Conservation (phyloP, 2,329 filamentous ascomycete genomes). For the Penicillium sp. region DNA sequence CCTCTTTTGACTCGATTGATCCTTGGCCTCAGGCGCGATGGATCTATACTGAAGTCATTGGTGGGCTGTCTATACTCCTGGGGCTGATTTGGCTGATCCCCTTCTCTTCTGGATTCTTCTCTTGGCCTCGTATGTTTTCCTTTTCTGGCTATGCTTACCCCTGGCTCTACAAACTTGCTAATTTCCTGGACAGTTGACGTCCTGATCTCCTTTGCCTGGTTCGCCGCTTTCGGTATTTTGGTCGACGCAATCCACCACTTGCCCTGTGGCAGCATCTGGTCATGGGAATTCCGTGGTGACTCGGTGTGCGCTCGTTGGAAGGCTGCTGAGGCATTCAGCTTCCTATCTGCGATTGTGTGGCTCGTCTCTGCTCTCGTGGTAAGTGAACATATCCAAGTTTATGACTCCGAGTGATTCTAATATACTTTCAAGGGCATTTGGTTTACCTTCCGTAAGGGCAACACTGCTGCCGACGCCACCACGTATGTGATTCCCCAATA, state of each 20-base stretch:
- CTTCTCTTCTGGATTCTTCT: constrained; percentile 64
- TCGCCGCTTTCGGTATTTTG: constrained; percentile 65
- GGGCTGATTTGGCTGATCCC: constrained; percentile 71
- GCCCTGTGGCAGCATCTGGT: constrained; percentile 58
- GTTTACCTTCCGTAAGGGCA: constrained; percentile 35
- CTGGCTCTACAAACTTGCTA: background rate
- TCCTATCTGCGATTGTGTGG: constrained; percentile 71
- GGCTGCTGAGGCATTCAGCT: constrained; percentile 68
- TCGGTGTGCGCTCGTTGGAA: constrained; percentile 67
- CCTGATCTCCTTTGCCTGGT: constrained; percentile 68
- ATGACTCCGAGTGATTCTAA: constrained; percentile 8
- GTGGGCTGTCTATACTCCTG: constrained; percentile 67
- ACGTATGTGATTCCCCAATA: constrained; percentile 21
- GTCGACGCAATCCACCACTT: constrained; percentile 56
- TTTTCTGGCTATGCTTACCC: background rate
- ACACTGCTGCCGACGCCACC: constrained; percentile 12
- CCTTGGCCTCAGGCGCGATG: constrained; percentile 62
- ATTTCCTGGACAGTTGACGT: constrained; percentile 55
- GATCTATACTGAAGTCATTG: constrained; percentile 73
- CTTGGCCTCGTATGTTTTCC: constrained; percentile 60
- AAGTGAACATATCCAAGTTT: constrained; percentile 12
- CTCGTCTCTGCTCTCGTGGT: constrained; percentile 62
- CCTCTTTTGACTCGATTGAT: constrained; percentile 47
- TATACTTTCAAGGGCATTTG: constrained; percentile 30
- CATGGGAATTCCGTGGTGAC: constrained; percentile 56